phyloP scores from a whole-genome alignment of 176 grass and related monocot species.

The Secale cereale region DNA sequence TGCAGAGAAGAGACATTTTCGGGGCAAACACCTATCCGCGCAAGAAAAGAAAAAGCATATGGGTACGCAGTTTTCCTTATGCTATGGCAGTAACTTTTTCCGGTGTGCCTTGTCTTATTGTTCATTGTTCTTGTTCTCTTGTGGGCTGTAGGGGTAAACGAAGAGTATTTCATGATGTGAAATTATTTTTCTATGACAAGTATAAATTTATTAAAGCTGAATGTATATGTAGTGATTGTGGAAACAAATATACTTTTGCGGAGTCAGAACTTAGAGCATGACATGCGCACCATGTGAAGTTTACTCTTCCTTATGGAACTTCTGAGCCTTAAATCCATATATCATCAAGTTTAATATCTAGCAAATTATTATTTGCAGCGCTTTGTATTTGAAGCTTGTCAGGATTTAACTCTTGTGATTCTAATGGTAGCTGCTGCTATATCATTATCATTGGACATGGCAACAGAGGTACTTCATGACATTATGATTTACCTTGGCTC shows the following conservation, averaged over 20 bases:
- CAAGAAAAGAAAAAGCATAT: conserved; percentile 46
- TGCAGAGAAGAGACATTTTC: conserved; percentile 35
- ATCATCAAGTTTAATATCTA: conserved; percentile 3
- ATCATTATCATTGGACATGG: conserved; percentile 60
- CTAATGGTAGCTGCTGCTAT: conserved; percentile 58
- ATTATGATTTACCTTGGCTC: background rate
- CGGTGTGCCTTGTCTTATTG: background rate
- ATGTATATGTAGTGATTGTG: background rate
- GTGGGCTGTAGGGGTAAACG: background rate
- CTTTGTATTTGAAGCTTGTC: conserved; percentile 63
- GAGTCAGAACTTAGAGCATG: background rate
- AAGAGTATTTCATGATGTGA: background rate
- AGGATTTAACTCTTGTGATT: conserved; percentile 65
- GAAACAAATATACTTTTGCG: background rate
- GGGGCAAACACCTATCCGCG: conserved; percentile 47
- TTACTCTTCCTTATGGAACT: background rate
- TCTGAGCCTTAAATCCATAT: background rate
- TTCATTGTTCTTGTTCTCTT: background rate
- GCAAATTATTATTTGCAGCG: conserved; percentile 37
- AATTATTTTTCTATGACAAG: background rate
- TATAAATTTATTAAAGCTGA: background rate
- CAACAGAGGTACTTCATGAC: conserved; percentile 43
- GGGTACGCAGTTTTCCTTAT: background rate
- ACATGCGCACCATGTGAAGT: background rate
- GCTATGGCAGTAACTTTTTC: background rate